A percentile compares a stretch with the other conserved stretches of the same genome.
These are phyloP conservation scores for Pugionium dolabratum DNA, from an alignment of 345 rosid species.

Conservation along the genomic window DNA sequence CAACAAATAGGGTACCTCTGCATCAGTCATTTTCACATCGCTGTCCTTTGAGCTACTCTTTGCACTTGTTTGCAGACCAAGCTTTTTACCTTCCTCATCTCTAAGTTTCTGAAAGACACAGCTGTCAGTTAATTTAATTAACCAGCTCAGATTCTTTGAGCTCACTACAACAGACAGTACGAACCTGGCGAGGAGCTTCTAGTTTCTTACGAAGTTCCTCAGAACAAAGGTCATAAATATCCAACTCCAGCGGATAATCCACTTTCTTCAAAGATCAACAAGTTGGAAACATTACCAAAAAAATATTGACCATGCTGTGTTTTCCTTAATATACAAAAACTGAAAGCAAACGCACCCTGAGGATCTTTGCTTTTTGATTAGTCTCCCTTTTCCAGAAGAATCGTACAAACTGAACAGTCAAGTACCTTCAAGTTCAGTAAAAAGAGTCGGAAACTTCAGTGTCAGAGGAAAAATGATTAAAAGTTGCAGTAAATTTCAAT, in stretches of 20 bases:
- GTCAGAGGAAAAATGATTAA: slow-evolving; percentile 6
- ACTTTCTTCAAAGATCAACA: slow-evolving; percentile 69
- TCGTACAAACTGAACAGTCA: slow-evolving; percentile 97
- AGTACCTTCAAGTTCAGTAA: slow-evolving; percentile 60
- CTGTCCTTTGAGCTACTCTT: slow-evolving; percentile 52
- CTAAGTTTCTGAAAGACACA: slow-evolving; percentile 59
- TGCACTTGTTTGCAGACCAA: slow-evolving; percentile 67
- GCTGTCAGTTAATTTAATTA: slow-evolving; percentile 6
- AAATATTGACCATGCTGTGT: not conserved
- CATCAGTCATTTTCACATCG: slow-evolving; percentile 77
- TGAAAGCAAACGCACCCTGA: slow-evolving; percentile 59
- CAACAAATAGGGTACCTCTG: slow-evolving; percentile 54
- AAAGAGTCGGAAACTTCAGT: slow-evolving; percentile 1
- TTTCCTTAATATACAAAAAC: slow-evolving; percentile 13
- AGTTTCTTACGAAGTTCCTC: slow-evolving; percentile 72
- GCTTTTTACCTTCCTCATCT: slow-evolving; percentile 85
- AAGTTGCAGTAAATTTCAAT: not conserved
- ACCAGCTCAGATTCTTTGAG: not conserved
- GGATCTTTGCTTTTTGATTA: slow-evolving; percentile 96
- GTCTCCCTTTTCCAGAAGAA: slow-evolving; percentile 99
- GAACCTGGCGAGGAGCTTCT: slow-evolving; percentile 91
- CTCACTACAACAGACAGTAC: slow-evolving; percentile 14
- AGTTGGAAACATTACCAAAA: slow-evolving; percentile 16
- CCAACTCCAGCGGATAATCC: slow-evolving; percentile 93
- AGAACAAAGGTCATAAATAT: slow-evolving; percentile 87